Percentiles rank a stretch among this genome's conserved stretches.
These are phyloP conservation scores for Aspergillus cejpii DNA, from an alignment of 2,329 filamentous ascomycete genomes.

Conservation along the genomic window DNA sequence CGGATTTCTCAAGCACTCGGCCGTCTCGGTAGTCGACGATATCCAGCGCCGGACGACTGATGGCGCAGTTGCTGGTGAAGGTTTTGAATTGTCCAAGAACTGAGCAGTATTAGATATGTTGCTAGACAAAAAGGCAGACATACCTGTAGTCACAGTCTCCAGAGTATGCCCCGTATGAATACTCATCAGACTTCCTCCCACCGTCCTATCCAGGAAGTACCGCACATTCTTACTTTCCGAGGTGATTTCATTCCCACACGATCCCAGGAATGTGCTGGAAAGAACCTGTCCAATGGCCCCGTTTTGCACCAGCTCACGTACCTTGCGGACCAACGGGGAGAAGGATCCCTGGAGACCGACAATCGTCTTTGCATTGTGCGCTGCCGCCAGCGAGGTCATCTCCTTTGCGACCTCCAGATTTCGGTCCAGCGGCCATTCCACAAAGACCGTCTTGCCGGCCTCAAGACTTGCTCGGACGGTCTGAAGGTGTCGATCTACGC, in stretches of 20 bases:
- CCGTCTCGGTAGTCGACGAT: neutral
- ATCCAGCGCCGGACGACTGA: conserved; percentile 4
- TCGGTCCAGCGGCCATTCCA: conserved; percentile 55
- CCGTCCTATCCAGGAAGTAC: conserved; percentile 10
- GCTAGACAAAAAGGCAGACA: neutral
- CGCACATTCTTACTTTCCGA: conserved; percentile 7
- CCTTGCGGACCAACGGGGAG: conserved; percentile 40
- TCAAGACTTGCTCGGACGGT: conserved; percentile 44
- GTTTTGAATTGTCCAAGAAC: conserved; percentile 2
- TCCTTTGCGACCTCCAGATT: conserved; percentile 39
- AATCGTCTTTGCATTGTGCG: conserved; percentile 36
- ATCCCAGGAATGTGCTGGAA: conserved; percentile 42
- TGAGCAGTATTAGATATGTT: neutral
- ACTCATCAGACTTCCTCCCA: conserved; percentile 9
- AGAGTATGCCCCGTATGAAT: conserved; percentile 9
- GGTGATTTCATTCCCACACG: conserved; percentile 22
- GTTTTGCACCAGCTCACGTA: conserved; percentile 42
- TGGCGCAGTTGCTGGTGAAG: conserved; percentile 1
- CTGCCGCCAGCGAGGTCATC: conserved; percentile 34
- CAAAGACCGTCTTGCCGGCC: conserved; percentile 49
- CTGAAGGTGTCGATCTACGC: conserved; percentile 49
- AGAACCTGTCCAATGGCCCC: conserved; percentile 49
- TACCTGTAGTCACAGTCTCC: conserved; percentile 3
- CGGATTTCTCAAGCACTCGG: neutral
- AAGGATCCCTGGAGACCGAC: conserved; percentile 50